Conservation (phyloP, 768 basidiomycete genomes). For the Serendipita indica region DNA sequence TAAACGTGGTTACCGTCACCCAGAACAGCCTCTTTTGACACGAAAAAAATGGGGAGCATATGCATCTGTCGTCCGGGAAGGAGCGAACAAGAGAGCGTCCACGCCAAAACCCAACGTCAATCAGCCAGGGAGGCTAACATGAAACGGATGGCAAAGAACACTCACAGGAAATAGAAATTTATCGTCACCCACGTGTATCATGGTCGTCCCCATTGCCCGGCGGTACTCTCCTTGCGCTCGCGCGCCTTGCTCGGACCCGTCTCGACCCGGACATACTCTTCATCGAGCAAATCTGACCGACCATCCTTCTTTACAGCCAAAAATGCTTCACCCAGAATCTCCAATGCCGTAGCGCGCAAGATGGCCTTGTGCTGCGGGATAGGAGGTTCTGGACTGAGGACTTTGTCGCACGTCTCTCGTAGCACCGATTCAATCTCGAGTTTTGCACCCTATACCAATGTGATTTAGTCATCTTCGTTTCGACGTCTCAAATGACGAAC, state of each 20-base stretch:
- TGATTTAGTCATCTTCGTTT: too few species aligned
- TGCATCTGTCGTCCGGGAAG: too few species aligned
- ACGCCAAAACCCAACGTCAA: too few species aligned
- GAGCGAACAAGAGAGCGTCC: too few species aligned
- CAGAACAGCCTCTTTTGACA: too few species aligned
- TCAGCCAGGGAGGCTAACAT: too few species aligned
- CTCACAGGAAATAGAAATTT: too few species aligned
- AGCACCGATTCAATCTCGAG: conserved; percentile 82
- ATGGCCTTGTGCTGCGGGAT: conserved; percentile 37
- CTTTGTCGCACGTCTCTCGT: conserved; percentile 73
- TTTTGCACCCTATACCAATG: conserved; percentile 53
- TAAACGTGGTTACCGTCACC: too few species aligned
- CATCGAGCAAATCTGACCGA: conserved; percentile 32
- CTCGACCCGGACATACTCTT: conserved; percentile 72
- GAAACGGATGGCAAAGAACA: too few species aligned
- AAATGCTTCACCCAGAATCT: conserved; percentile 73
- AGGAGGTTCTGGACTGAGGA: conserved; percentile 41
- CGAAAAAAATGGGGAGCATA: too few species aligned
- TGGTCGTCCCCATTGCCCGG: too few species aligned
- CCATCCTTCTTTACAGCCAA: conserved; percentile 51
- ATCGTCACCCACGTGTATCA: too few species aligned
- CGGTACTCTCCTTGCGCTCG: conserved; percentile 10
- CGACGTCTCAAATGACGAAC: conserved; percentile 17
- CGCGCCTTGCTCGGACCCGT: conserved; percentile 25
- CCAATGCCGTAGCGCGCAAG: conserved; percentile 65